A percentile compares a stretch with the other conserved stretches of the same genome.
These are phyloP conservation scores for Boletus barrowsii DNA, from an alignment of 768 basidiomycete species.

Conservation along the genomic window DNA sequence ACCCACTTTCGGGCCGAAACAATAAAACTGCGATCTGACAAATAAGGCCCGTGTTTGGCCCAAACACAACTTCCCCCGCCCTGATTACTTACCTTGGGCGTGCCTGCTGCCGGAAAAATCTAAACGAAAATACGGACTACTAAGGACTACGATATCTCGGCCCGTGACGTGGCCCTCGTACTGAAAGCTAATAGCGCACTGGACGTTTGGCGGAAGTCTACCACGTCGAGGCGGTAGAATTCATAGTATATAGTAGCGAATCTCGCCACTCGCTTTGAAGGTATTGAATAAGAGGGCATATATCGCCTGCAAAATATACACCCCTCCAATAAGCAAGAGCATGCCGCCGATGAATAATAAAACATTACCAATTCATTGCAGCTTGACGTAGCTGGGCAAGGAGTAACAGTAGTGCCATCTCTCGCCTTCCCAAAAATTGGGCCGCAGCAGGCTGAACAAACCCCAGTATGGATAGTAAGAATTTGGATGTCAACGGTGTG, in stretches of 20 bases:
- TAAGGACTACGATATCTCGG: slow-evolving; percentile 6
- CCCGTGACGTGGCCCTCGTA: neutral
- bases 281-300: neutral
- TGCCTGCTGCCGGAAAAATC: slow-evolving; percentile 1
- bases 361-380: slow-evolving; percentile 6
- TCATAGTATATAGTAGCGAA: neutral
- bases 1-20: slow-evolving; percentile 53
- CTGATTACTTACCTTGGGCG: slow-evolving; percentile 28
- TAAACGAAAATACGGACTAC: slow-evolving; percentile 11
- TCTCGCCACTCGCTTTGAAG: slow-evolving; percentile 1
- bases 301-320: neutral
- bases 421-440: neutral
- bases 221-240: neutral
- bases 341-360: neutral
- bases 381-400: neutral
- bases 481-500: neutral
- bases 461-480: neutral
- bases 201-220: neutral
- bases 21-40: slow-evolving; percentile 33
- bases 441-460: neutral
- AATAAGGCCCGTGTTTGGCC: slow-evolving; percentile 31
- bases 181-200: neutral
- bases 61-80: slow-evolving; percentile 24
- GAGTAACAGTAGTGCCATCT: neutral
- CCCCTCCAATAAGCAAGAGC: slow-evolving; percentile 3